These are phyloP conservation scores for Hypoxylon sp. DNA, from an alignment of 2,329 filamentous ascomycete genomes.

Conservation along the genomic window DNA sequence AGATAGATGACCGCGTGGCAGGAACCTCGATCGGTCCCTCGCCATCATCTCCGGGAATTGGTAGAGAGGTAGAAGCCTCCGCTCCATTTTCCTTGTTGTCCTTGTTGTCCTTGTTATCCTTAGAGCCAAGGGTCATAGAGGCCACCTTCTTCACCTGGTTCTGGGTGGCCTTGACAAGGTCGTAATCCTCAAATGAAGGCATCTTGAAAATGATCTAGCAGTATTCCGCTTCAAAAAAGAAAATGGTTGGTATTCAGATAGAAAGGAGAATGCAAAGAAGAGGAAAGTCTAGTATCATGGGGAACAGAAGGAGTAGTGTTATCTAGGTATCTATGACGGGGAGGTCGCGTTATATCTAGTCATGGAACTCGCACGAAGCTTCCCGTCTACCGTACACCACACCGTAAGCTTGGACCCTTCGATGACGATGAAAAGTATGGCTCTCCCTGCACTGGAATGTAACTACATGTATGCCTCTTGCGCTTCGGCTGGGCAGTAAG, in stretches of 20 bases:
- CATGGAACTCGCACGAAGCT: conserved; percentile 10
- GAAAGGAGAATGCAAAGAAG: conserved; percentile 1
- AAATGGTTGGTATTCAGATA: conserved; percentile 2
- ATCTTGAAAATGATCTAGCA: conserved; percentile 58
- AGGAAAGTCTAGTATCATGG: conserved; percentile 21
- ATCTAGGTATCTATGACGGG: conserved; percentile 32
- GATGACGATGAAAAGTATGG: conserved; percentile 30
- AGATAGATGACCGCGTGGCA: conserved; percentile 74
- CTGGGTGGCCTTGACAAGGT: conserved; percentile 60
- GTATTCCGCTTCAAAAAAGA: conserved; percentile 18
- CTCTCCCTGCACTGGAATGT: conserved; percentile 21
- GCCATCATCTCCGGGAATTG: conserved; percentile 59
- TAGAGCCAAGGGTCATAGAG: conserved; percentile 42
- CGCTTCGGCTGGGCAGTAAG: conserved; percentile 25
- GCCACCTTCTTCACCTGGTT: conserved; percentile 44
- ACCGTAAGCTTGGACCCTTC: conserved; percentile 19
- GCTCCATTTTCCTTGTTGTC: conserved; percentile 15
- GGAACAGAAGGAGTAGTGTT: conserved; percentile 17
- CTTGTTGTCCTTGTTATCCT: conserved; percentile 34
- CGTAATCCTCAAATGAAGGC: conserved; percentile 70
- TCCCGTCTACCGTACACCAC: conserved; percentile 25
- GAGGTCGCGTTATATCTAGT: conserved; percentile 41
- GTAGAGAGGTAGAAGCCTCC: conserved; percentile 48
- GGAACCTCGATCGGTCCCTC: conserved; percentile 75
- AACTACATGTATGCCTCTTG: conserved; percentile 24